Evolutionary conservation across 352 stramenopile species (phyloP), one percentile per base, ranked within the genome.

Genomic region (Phytophthora hybrid): DNA sequence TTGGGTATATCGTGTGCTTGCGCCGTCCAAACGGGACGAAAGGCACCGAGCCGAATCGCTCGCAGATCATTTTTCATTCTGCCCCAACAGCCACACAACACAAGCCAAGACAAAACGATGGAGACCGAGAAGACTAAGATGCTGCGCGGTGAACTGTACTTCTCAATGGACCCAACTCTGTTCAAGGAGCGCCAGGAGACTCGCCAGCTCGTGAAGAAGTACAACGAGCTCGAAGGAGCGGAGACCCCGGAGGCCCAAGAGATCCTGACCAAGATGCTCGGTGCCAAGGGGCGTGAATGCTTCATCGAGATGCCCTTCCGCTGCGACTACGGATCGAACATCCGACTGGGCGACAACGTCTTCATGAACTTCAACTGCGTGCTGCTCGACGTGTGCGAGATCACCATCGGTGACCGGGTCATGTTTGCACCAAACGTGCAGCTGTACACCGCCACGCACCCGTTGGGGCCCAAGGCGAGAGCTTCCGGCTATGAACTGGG

Each of bases 321-420:
- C 62, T 91, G 85, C 60, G 92, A 97, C 79, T 97, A 97, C 78
- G 92, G 92, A 59, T 88, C 75, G 76, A 93, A 97, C 76, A 89
- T 97, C 65, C 57, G 79, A 44, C 52, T 94, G 9, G 91, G 76
- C 10, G 76, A 89, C 37, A 78, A 80, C 63, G 83, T 93, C 34
- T 94, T 85, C 73, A 92, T 94, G 78, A 97, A 97, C 73, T 94
- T 95, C 75, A 85, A 93, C 66, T 97, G 88, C 60, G 83, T 88
- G 47, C 70, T 97, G 21, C 80, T 97, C 26, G 91, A 97, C 80
- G 84, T 81, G 23, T 90, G 84, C 52, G 66, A 76, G 44, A 88
- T 97, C 62, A 84, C 59, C 44, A 93, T 97, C 65, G 91, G 90
- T 9, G 74, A 87, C 19, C 87, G 85, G 34, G 87, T 82, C 13